Evolutionary conservation across 2,329 filamentous ascomycete species (phyloP).

Genomic region (Alternaria triticina): DNA sequence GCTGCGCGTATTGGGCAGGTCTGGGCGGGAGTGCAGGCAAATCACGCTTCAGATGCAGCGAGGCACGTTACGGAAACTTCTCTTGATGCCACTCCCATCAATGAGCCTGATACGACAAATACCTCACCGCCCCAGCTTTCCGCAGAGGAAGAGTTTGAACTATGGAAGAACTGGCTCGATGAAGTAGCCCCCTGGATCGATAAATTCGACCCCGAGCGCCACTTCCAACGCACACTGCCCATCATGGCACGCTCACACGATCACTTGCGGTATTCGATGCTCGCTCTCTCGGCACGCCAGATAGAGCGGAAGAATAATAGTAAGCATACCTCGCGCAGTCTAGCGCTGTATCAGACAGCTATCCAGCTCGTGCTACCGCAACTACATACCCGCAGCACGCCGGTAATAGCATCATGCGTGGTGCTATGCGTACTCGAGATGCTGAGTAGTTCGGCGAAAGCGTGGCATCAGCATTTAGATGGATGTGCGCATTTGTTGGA

Average conservation of each 20-base stretch:
- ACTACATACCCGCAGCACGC: conserved; percentile 53
- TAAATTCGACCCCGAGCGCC: conserved; percentile 62
- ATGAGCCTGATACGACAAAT: neutral
- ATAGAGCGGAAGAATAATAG: conserved; percentile 60
- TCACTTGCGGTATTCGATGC: conserved; percentile 59
- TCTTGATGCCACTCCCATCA: neutral
- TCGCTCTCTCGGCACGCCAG: conserved; percentile 63
- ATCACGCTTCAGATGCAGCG: neutral
- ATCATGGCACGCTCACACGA: conserved; percentile 58
- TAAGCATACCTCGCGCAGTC: conserved; percentile 56
- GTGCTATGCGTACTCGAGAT: conserved; percentile 58
- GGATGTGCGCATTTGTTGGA: conserved; percentile 62
- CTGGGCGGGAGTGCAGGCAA: neutral
- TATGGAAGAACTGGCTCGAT: conserved; percentile 54
- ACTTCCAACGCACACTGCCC: conserved; percentile 60
- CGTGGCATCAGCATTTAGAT: conserved; percentile 63
- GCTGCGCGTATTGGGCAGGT: neutral
- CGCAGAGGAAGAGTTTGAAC: conserved; percentile 14
- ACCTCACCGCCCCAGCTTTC: conserved; percentile 1
- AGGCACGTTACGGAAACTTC: neutral
- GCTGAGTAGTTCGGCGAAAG: conserved; percentile 56
- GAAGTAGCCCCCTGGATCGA: conserved; percentile 64
- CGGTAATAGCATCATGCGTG: conserved; percentile 56
- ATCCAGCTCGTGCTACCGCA: conserved; percentile 56
- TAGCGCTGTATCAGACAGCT: conserved; percentile 62